phyloP scores from a whole-genome alignment of 2,329 filamentous ascomycete genomes.

The Tolypocladium capitatum region DNA sequence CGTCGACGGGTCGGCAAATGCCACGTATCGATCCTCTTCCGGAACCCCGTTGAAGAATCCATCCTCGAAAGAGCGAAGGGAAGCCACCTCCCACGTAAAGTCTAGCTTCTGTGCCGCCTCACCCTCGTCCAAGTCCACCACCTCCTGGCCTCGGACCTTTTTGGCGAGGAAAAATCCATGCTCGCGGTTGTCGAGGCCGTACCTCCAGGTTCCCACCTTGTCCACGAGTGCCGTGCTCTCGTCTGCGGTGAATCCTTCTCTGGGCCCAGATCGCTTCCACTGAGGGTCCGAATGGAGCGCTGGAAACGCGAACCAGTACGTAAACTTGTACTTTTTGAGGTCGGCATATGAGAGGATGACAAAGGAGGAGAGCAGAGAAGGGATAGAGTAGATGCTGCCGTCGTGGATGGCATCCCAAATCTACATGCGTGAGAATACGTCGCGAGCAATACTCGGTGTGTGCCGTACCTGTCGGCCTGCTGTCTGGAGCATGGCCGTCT shows the following conservation, averaged over 20 bases:
- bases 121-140: slow-evolving; percentile 34
- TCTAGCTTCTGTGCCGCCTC: slow-evolving; percentile 36
- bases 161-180: slow-evolving; percentile 95
- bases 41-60: slow-evolving; percentile 71
- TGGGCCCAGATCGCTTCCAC: slow-evolving; percentile 54
- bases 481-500: slow-evolving; percentile 61
- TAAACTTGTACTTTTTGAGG: slow-evolving; percentile 93
- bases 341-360: slow-evolving; percentile 85
- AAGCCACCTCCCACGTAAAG: slow-evolving; percentile 65
- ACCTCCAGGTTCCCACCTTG: slow-evolving; percentile 75
- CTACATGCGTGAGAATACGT: slow-evolving; percentile 29
- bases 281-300: slow-evolving; percentile 77
- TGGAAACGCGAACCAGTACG: slow-evolving; percentile 97
- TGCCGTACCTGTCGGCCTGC: slow-evolving; percentile 60
- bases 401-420: slow-evolving; percentile 98
- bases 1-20: slow-evolving; percentile 86
- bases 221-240: slow-evolving; percentile 76
- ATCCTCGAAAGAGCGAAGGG: slow-evolving; percentile 64
- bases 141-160: slow-evolving; percentile 37
- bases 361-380: slow-evolving; percentile 82
- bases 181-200: slow-evolving; percentile 67
- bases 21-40: slow-evolving; percentile 66
- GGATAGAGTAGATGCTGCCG: slow-evolving; percentile 89
- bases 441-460: background rate
- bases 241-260: slow-evolving; percentile 42